phyloP scores from a whole-genome alignment of 768 basidiomycete genomes.

The Trametes villosa region DNA sequence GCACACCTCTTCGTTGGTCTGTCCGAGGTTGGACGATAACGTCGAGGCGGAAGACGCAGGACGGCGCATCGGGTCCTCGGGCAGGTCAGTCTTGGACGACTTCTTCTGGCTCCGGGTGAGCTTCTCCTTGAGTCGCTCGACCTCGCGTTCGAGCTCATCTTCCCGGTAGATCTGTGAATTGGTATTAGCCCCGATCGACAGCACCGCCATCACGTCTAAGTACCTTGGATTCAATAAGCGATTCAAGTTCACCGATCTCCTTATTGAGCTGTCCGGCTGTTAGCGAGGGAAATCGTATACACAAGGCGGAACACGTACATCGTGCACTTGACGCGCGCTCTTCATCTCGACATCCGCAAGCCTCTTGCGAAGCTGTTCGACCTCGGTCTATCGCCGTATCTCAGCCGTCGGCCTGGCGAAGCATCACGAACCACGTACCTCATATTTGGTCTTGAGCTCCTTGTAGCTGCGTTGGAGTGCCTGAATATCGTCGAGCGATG shows the following conservation, averaged over 20 bases:
- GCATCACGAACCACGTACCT: slow-evolving; percentile 42
- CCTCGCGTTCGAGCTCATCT: slow-evolving; percentile 88
- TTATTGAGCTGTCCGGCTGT: slow-evolving; percentile 68
- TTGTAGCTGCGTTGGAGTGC: slow-evolving; percentile 46
- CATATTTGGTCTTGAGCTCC: slow-evolving; percentile 56
- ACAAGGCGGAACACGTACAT: slow-evolving; percentile 49
- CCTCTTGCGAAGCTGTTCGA: slow-evolving; percentile 73
- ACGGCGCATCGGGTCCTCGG: slow-evolving; percentile 19
- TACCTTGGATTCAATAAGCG: slow-evolving; percentile 93
- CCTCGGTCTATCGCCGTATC: slow-evolving; percentile 51
- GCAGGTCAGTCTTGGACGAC: slow-evolving; percentile 53
- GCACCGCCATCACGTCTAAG: background rate
- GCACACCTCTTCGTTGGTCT: slow-evolving; percentile 53
- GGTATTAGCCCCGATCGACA: background rate
- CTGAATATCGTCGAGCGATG: slow-evolving; percentile 39
- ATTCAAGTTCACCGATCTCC: slow-evolving; percentile 91
- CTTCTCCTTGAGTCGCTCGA: slow-evolving; percentile 77
- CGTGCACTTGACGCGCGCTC: slow-evolving; percentile 67
- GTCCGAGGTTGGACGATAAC: slow-evolving; percentile 25
- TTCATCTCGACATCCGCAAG: slow-evolving; percentile 76
- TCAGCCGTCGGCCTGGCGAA: background rate
- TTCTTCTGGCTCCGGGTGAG: slow-evolving; percentile 64
- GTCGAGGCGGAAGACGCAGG: slow-evolving; percentile 21
- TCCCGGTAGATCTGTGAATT: slow-evolving; percentile 78
- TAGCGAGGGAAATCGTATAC: slow-evolving; percentile 3